Evolutionary conservation across 2,329 filamentous ascomycete species (phyloP), one percentile per base, ranked within the genome.

Genomic region (Dothideomycetidae sp.): DNA sequence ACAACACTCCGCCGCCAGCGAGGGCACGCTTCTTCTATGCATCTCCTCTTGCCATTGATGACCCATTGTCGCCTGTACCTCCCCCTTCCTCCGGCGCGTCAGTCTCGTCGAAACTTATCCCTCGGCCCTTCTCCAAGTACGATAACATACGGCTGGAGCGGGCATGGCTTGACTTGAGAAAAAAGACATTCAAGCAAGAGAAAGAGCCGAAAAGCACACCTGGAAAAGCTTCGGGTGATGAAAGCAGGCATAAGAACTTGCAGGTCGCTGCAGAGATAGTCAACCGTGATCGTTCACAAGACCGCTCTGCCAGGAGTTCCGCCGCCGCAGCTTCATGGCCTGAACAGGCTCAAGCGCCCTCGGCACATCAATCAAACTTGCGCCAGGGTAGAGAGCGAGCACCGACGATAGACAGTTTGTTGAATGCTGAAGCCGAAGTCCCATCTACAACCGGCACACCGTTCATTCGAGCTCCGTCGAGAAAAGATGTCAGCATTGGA

Each of bases 401-500:
- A 7, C 21, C 21, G 7, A 26, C 21, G 21, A 38, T 38, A 17
- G 36, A 38, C 12, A 33, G 36, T 21, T 10, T 38, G 5, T 16
- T 38, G 17, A 33, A 33, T 12, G 36, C 36, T 15, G 43, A 43
- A 10, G 31, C 35, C 5, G 43, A 45, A 11, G 16, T 37, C 2
- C 42, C 50, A 18, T 39, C 50, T 18, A 57, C 53, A 0, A 70
- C 66, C 5, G 64, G 67, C 1, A 69, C 58, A 2, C 67, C 67
- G 1, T 70, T 70, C 45, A 60, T 67, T 14, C 53, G 67, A 42
- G 63, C 65, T 3, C 65, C 66, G 12, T 63, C 62, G 4, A 53
- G 62, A 21, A 58, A 52, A 14, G 59, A 58, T 12, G 10, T 57
- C 5, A 12, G 50, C 48, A 44, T 48, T 43, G 23, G 44, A 50